A percentile compares a stretch with the other conserved stretches of the same genome.
These are phyloP conservation scores for Guadua angustifolia DNA, from an alignment of 176 grass and related monocot genomes.

Conservation along the genomic window DNA sequence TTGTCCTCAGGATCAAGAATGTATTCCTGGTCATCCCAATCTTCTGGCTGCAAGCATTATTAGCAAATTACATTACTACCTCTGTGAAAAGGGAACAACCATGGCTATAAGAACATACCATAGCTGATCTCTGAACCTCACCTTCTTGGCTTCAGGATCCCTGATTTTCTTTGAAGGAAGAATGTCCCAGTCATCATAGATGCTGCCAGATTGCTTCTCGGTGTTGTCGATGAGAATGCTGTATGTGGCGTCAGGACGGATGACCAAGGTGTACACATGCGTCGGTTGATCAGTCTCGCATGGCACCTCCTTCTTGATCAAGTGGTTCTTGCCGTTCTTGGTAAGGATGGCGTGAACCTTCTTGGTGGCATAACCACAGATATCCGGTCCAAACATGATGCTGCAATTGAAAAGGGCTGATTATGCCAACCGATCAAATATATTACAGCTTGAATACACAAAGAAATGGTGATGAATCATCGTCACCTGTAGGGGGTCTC, in stretches of 20 bases:
- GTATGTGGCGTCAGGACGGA: conserved; percentile 82
- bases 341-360: conserved; percentile 83
- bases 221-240: conserved; percentile 84
- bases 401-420: conserved; percentile 44
- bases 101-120: not conserved
- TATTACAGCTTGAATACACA: not conserved
- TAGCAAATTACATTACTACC: not conserved
- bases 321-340: conserved; percentile 74
- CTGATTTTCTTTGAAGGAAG: conserved; percentile 78
- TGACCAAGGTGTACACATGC: conserved; percentile 86
- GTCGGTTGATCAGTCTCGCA: conserved; percentile 83
- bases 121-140: not conserved
- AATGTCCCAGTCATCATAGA: conserved; percentile 90
- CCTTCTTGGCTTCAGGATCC: conserved; percentile 88
- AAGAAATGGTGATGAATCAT: not conserved
- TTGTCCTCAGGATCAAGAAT: conserved; percentile 89
- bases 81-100: not conserved
- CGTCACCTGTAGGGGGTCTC: conserved; percentile 82
- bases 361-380: conserved; percentile 93
- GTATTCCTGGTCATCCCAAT: conserved; percentile 96
- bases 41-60: conserved; percentile 66
- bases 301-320: conserved; percentile 90
- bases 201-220: conserved; percentile 80
- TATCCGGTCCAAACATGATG: conserved; percentile 97
- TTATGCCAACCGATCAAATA: too few relatives aligned